phyloP scores from a whole-genome alignment of 371 early-diverging fungal species.

The Mucor irregularis region DNA sequence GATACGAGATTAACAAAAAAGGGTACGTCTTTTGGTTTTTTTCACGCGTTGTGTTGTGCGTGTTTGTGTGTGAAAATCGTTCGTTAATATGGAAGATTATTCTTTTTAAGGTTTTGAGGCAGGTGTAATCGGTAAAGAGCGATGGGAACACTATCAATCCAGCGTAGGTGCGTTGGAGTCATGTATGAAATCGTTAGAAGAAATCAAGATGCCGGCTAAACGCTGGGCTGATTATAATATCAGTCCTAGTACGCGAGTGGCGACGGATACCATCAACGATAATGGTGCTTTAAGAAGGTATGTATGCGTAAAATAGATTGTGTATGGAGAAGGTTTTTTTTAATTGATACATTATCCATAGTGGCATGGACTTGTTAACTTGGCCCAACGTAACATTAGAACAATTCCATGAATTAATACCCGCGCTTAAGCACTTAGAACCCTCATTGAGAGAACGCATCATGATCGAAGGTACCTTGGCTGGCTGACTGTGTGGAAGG shows the following conservation, averaged over 20 bases:
- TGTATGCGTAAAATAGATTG: no score
- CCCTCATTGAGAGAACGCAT: slow-evolving; percentile 47
- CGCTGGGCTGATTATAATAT: slow-evolving; percentile 58
- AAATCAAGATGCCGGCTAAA: slow-evolving; percentile 44
- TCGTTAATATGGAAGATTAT: background rate
- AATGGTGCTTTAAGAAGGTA: slow-evolving; percentile 62
- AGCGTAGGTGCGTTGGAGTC: slow-evolving; percentile 34
- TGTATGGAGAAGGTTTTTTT: no score
- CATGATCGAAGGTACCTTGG: slow-evolving; percentile 54
- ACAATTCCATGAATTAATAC: slow-evolving; percentile 47
- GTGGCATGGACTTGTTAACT: slow-evolving; percentile 58
- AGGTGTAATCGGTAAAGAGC: slow-evolving; percentile 50
- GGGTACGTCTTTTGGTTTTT: slow-evolving; percentile 27
- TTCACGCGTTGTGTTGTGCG: no score
- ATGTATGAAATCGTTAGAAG: slow-evolving; percentile 44
- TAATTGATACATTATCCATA: no score
- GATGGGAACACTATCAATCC: slow-evolving; percentile 46
- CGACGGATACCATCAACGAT: slow-evolving; percentile 28
- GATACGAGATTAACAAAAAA: slow-evolving; percentile 73
- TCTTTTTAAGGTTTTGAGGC: slow-evolving; percentile 44
- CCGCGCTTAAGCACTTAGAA: slow-evolving; percentile 47
- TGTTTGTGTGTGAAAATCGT: no score
- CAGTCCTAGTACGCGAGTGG: slow-evolving; percentile 5
- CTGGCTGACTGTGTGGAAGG: background rate
- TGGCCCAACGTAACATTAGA: slow-evolving; percentile 49